Evolutionary conservation across 177 flowering plant species (phyloP), one percentile per base, ranked within the genome.

Genomic region (Telopea speciosissima): DNA sequence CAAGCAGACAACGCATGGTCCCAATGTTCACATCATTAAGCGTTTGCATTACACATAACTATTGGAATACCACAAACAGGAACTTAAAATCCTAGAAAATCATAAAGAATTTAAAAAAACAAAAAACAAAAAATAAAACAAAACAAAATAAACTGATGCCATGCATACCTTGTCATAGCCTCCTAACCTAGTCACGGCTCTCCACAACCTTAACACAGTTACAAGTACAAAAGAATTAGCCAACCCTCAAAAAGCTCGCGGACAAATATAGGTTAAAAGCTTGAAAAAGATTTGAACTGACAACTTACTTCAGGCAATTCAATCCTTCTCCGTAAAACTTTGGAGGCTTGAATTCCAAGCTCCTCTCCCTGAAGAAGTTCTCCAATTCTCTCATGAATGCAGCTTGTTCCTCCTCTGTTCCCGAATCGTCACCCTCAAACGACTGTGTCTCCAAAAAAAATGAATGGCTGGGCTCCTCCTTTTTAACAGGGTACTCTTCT

Each of bases 291-390:
- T 6, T 54, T 56, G 3, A 19, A 70, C 0, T 14, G 58, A 56
- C 61, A 36, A 81, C 88, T 79, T 76, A 93, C 98, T 93, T 93
- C 59, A 93, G 92, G 76, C 89, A 87, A 80, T 93, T 93, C 66
- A 93, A 73, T 56, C 86, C 87, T 76, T 88, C 93, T 68, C 92
- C 91, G 76, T 93, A 93, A 68, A 93, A 93, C 75, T 87, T 91
- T n/a, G 96, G 98, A 44, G 90, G 90, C 78, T 90, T 93, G 77
- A 91, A 93, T 16, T 93, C 97, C 89, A 90, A 44, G 76, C 80
- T 68, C 73, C 78, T 89, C 76, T 90, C 91, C 73, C 70, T 83
- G 69, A 82, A 86, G 82, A 93, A 91, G 68, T 58, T 82, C 52
- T 87, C 92, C 69, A 93, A 78, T 75, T 87, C 95, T 72, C 73